Conservation (phyloP, 176 grass and related monocot genomes). For the Secale cereale region DNA sequence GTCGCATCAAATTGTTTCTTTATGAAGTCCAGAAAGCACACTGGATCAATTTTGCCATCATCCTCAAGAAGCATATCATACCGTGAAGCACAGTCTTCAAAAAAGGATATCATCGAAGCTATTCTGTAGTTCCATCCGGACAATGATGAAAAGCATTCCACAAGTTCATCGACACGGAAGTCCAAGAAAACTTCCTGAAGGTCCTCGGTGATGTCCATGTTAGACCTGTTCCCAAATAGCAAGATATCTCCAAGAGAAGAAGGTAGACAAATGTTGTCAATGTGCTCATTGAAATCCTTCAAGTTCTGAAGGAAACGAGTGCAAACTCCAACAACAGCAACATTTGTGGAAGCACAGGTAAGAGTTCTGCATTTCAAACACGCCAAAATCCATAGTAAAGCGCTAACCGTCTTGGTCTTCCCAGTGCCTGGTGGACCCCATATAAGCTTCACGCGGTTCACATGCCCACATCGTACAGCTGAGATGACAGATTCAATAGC, state of each 20-base stretch:
- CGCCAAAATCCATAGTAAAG: conserved; percentile 50
- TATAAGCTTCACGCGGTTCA: conserved; percentile 52
- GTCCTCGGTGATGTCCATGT: conserved; percentile 59
- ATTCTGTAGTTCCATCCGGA: conserved; percentile 47
- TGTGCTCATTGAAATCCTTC: conserved; percentile 23
- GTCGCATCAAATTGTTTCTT: conserved; percentile 46
- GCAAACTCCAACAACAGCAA: conserved; percentile 67
- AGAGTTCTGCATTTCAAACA: conserved; percentile 60
- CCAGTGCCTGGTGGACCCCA: conserved; percentile 86
- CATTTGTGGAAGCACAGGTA: conserved; percentile 74
- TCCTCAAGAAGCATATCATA: conserved; percentile 48
- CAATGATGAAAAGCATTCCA: conserved; percentile 51
- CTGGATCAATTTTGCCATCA: neutral
- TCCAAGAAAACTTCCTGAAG: conserved; percentile 81
- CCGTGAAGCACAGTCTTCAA: conserved; percentile 41
- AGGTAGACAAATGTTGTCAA: neutral
- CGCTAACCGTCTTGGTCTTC: conserved; percentile 62
- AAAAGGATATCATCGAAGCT: conserved; percentile 45
- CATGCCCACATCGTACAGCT: conserved; percentile 31
- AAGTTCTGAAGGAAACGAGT: conserved; percentile 46
- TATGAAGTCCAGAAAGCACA: conserved; percentile 43
- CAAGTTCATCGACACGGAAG: conserved; percentile 47
- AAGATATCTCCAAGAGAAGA: conserved; percentile 55
- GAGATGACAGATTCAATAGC: conserved; percentile 47
- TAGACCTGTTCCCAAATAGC: conserved; percentile 53